A percentile compares a stretch with the other conserved stretches of the same genome.
Evolutionary conservation across 805 yeast genomes (phyloP).

Genomic region (Ogataea ganodermae): DNA sequence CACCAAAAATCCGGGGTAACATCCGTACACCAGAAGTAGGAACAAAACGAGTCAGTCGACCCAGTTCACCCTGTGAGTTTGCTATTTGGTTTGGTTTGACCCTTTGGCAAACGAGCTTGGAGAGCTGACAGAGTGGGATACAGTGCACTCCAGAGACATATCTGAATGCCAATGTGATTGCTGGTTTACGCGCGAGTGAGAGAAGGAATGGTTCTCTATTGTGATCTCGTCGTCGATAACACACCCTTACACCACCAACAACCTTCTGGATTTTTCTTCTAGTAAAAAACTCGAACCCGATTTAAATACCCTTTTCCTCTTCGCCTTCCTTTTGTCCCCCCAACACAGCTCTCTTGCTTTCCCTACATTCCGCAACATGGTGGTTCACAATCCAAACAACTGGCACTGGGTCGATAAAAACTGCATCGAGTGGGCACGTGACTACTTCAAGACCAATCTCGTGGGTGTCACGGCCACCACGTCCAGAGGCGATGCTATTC

Average conservation of each 20-base stretch:
- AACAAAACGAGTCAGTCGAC: neutral
- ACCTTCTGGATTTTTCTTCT: neutral
- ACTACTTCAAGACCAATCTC: constrained; percentile 67
- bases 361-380: constrained; percentile 64
- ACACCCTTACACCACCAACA: neutral
- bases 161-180: no score
- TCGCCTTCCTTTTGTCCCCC: constrained; percentile 2
- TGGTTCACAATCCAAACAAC: constrained; percentile 93
- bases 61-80: neutral
- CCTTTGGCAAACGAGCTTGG: no score
- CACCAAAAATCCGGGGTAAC: neutral
- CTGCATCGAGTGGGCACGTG: constrained; percentile 88
- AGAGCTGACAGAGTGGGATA: no score
- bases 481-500: constrained; percentile 35
- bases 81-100: no score
- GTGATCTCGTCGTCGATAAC: neutral
- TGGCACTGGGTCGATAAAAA: constrained; percentile 99
- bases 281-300: neutral
- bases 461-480: constrained; percentile 46
- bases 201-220: no score
- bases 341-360: constrained; percentile 5
- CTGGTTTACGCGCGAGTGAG: no score
- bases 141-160: no score
- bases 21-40: neutral
- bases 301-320: neutral